Conservation (phyloP, 176 grass and related monocot genomes). For the Saccharum officinarum region DNA sequence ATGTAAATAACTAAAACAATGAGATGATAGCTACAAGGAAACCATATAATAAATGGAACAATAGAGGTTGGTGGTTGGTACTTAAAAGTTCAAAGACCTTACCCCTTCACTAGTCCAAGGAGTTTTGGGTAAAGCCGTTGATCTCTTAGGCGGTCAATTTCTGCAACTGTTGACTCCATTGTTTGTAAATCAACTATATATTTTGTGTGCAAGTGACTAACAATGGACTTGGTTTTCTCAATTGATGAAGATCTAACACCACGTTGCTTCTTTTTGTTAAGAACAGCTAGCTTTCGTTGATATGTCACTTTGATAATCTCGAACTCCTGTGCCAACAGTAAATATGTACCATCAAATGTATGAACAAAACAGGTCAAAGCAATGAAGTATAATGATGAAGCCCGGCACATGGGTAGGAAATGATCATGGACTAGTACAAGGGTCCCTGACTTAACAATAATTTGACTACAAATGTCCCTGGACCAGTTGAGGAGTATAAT, state of each 20-base stretch:
- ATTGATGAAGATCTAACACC: constrained; percentile 57
- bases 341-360: neutral
- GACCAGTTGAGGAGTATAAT: constrained; percentile 2
- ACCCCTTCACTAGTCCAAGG: constrained; percentile 77
- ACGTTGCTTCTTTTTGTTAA: constrained; percentile 78
- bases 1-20: constrained; percentile 4
- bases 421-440: constrained; percentile 5
- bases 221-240: constrained; percentile 69
- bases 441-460: constrained; percentile 2
- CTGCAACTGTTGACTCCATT: constrained; percentile 79
- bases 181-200: constrained; percentile 79
- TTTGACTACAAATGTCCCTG: constrained; percentile 14
- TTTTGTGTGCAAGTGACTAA: constrained; percentile 82
- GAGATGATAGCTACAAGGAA: neutral
- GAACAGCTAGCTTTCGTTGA: constrained; percentile 62
- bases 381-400: neutral
- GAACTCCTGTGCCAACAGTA: constrained; percentile 53
- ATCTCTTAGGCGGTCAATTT: constrained; percentile 88
- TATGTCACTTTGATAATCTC: constrained; percentile 87
- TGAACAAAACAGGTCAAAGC: neutral
- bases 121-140: constrained; percentile 80
- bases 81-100: constrained; percentile 27
- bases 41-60: neutral
- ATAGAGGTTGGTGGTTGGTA: constrained; percentile 1
- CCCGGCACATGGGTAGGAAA: neutral